Evolutionary conservation across 1,139 yeast species (phyloP), one percentile per base, ranked within the genome.

Genomic region (Candida tropicalis): DNA sequence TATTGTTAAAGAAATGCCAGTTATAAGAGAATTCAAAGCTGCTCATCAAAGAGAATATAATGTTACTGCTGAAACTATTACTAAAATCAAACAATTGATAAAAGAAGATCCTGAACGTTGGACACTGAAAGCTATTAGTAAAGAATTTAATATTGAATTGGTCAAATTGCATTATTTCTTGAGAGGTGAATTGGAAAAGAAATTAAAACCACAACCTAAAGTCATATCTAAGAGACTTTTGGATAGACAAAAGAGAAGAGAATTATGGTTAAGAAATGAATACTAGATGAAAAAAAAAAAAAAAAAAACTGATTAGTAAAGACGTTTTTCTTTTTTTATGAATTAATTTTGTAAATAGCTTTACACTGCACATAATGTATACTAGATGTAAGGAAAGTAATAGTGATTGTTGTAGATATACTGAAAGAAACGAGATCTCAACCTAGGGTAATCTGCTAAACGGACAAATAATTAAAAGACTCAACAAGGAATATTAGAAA

Each of bases 121-220:
- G 82, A 81, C 93, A 13, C 76, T 90, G 53, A 75, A 79, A 46
- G 79, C 76, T 23, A 72, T 91, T 47, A 89, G 90, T 24, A 71
- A 75, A 48, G 75, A 84, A 62, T 91, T 78, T 58, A 68, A 60
- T 26, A 60, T 72, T 9, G 59, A 59, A 12, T 13, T 45, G 28
- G 11, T 24, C 2, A 45, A 43, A 39, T 38, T 47, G 18, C 28
- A 35, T 15, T 49, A 48, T n/a, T 55, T 57, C 28, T 49, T 58
- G n/a, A 50, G 49, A 9, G 47, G 46, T 22, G 45, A 47, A 26
- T 13, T 16, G 3, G 17, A 23, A 28, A 28, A 44, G 51, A 18
- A 47, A 45, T 26, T 47, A 52, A 45, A 46, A 53, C 22, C 23
- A 33, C 26, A 10, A 39, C 27, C 24, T 16, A 12, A 22, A 27